These are phyloP conservation scores for Zygnema cylindricum DNA, from an alignment of 139 green algal species.

Conservation along the genomic window DNA sequence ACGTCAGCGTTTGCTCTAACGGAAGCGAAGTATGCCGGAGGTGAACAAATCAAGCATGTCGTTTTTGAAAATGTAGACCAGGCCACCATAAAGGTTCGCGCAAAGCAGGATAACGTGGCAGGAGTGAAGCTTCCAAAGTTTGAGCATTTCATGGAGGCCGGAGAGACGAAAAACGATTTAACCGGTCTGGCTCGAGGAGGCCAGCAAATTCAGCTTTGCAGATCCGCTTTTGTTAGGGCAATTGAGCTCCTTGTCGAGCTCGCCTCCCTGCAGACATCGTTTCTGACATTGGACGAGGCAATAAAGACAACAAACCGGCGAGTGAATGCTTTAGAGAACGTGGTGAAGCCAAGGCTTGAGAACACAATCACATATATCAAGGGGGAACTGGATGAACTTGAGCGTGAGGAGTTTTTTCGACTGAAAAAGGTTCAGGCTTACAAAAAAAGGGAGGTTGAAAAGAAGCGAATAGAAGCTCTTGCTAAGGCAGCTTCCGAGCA, in stretches of 20 bases:
- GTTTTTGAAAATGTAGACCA: slow-evolving; percentile 89
- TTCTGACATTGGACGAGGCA: slow-evolving; percentile 95
- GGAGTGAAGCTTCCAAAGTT: slow-evolving; percentile 96
- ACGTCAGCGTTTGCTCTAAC: slow-evolving; percentile 90
- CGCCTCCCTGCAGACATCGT: slow-evolving; percentile 95
- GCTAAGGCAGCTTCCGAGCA: background rate
- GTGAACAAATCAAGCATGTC: slow-evolving; percentile 92
- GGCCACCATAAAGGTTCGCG: slow-evolving; percentile 58
- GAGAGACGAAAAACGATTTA: slow-evolving; percentile 86
- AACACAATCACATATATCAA: slow-evolving; percentile 99
- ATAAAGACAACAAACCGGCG: slow-evolving; percentile 97
- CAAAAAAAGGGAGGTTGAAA: slow-evolving; percentile 78
- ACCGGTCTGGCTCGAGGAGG: slow-evolving; percentile 90
- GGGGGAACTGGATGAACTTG: slow-evolving; percentile 97
- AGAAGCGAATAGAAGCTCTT: slow-evolving; percentile 15
- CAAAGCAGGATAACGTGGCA: slow-evolving; percentile 92
- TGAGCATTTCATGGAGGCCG: slow-evolving; percentile 63
- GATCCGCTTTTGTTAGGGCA: slow-evolving; percentile 67
- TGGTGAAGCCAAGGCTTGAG: slow-evolving; percentile 93
- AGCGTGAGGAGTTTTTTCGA: slow-evolving; percentile 99
- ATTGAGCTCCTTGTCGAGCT: slow-evolving; percentile 93
- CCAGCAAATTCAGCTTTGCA: slow-evolving; percentile 85
- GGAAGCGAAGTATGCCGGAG: slow-evolving; percentile 92
- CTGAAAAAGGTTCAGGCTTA: slow-evolving; percentile 94
- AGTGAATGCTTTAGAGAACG: slow-evolving; percentile 99